Evolutionary conservation across 441 rosid species (phyloP).

Genomic region (Gossypium trilobum): DNA sequence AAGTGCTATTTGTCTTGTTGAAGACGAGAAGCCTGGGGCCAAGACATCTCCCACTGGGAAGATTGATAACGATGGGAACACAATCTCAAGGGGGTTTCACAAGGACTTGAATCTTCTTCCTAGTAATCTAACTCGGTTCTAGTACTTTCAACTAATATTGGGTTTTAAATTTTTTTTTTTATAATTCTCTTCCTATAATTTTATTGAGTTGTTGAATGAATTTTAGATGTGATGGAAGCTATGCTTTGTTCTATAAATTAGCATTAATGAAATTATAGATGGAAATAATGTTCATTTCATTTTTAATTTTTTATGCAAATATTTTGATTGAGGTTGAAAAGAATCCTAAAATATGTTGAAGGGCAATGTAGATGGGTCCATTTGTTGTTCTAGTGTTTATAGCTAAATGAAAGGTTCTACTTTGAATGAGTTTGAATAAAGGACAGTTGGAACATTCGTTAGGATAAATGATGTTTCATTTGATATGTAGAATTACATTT

Average conservation of each 20-base stretch:
- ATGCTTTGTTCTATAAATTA: constrained; percentile 1
- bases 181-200: not conserved
- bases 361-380: constrained; percentile 19
- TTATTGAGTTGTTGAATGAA: not conserved
- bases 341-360: constrained; percentile 11
- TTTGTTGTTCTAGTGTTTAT: constrained; percentile 6
- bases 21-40: constrained; percentile 41
- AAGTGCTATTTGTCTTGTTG: constrained; percentile 46
- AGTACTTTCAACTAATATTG: not conserved
- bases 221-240: not conserved
- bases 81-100: constrained; percentile 35
- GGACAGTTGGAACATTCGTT: not conserved
- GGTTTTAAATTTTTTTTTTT: not conserved
- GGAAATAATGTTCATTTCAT: not conserved
- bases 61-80: constrained; percentile 29
- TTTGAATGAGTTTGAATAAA: not conserved
- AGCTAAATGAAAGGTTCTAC: not conserved
- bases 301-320: not conserved
- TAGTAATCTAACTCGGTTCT: constrained; percentile 38
- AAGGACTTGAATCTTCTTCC: constrained; percentile 71
- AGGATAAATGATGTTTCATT: constrained; percentile 2
- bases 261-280: not conserved
- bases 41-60: constrained; percentile 35
- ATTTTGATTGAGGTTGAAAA: constrained; percentile 3
- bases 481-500: constrained; percentile 3